Base-by-base conservation (phyloP, 169 alveolate species). In the Eimeria acervulina region DNA sequence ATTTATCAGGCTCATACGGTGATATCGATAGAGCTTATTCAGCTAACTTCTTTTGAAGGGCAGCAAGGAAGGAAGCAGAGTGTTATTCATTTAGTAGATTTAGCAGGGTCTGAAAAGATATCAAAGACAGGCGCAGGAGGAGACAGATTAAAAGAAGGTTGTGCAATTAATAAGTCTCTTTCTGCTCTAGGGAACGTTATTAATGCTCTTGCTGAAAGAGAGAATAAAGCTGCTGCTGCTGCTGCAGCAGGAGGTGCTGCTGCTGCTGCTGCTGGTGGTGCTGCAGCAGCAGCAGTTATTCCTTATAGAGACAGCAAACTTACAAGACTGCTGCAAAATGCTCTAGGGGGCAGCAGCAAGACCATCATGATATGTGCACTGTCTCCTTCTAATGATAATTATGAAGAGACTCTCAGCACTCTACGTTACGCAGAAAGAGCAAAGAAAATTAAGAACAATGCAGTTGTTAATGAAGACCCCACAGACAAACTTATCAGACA, bases 351-450 rank as follows among this genome's bases (percentile, higher is more conserved):
- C 12, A 97, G 98, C 90, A 96, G 98, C 42, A 98, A 98, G 95
- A 98, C 99, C 21, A 95, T 98, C 33, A 98, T 98, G 99, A 97
- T 98, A 47, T 98, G 99, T 95, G 99, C 99, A 26, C 96, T 98
- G 40, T 96, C 98, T 52, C 99, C 99, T n/a, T 99, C 99, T 10
- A 94, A 95, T 38, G 97, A 96, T 70, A 98, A 98, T 83, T 98
- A 97, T 96, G 99, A 98, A 81, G 99, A 98, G 95, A 98, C 99
- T 33, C 95, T 98, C 40, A 72, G 97, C 42, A 98, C 99, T 26
- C 97, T 98, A 31, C 96, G 98, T 63, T 95, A 89, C 42, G 96
- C 91, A 15, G 99, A 98, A 90, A 90, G 99, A 95, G 99, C 99
- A 13, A 98, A 98, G 95, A 98, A 97, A 93, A 98, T 98, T 44